Base-by-base conservation (phyloP, 345 rosid genomes). In the Citrus mangshanensis region DNA sequence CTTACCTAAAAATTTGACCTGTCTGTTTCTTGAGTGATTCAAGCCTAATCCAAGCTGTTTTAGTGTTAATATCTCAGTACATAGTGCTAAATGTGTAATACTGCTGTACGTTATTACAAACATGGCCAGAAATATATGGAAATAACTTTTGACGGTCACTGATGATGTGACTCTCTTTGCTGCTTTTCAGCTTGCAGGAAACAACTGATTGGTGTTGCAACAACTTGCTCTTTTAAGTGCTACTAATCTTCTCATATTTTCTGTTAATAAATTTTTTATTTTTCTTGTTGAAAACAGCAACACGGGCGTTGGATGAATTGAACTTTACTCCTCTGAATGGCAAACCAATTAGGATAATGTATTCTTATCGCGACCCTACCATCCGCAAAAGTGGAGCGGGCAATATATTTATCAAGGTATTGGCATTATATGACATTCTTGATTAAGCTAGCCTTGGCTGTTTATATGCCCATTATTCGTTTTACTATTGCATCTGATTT, bases 311-410 rank as follows among this genome's bases (percentile, higher is more conserved):
- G 85, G 95, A 95, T 55, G 8, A 86, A 70, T 87, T 95, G 73
- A 95, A 95, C 81, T 95, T 87, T 79, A 84, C 95, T 49, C 91
- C 92, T 80, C 83, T 95, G 30, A 90, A 92, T 86, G 97, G 95
- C 28, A 91, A 82, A 75, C 89, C 96, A 51, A 87, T 95, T 28
- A 88, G 99, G 86, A 81, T 95, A 55, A 92, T 92, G 98, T 90
- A 91, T 84, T 95, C 98, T 61, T 75, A 84, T 82, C 95, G 95
- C 75, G 95, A 93, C 65, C 90, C 93, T 35, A 87, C 90, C 76
- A 79, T 88, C 64, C 95, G 94, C 79, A 91, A 82, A 84, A 93
- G 94, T 82, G 97, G 95, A 22, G 74, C 92, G 60, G 97, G 95
- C 62, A 93, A 91, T 68, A 86, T 93, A 42, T 93, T 91, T 76